Evolutionary conservation across 1,139 yeast species (phyloP), one percentile per base, ranked within the genome.

Genomic region (Suhomyces atakaporum): DNA sequence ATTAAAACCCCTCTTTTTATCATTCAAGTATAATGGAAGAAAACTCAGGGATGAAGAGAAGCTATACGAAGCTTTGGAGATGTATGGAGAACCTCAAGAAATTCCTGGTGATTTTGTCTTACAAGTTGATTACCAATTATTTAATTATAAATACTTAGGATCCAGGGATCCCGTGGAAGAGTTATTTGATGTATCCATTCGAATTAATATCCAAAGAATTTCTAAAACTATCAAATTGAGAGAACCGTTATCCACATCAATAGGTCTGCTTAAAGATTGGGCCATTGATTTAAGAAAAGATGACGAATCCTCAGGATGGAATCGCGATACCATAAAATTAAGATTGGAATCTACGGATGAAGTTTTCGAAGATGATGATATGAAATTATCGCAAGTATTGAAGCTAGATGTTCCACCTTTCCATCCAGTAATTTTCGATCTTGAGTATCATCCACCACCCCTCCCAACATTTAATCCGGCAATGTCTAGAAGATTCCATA

Each of bases 371-470:
- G 50, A 54, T 29, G 49, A 56, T 16, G 31, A 40, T 3, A 11
- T 31, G 16, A 41, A 38, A 1, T 35, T 62, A 7, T 33, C 49
- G 4, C 54, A 54, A 9, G 42, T 58, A 0, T 35, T 66, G 9
- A 36, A 40, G 13, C 42, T 66, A 10, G 72, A 66, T 40, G 67
- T 65, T 2, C 39, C 57, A 1, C 73, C 72, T 2, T 39, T 49
- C 14, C 33, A 29, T 7, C 37, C 36, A 2, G 52, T 60, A 1
- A 27, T 39, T 8, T 50, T 63, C 20, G 34, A 29, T 7, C n/a
- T 36, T 14, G 12, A 16, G 5, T 4, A 16, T 7, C 7, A 9
- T 7, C 11, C 29, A 10, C 21, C 8, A 16, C 10, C 7, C 10
- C 8, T 12, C 7, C n/a, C 18, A 16, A 13, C 5, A 13, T 7